Conservation (phyloP, 768 basidiomycete genomes). For the Suillus subalutaceus region DNA sequence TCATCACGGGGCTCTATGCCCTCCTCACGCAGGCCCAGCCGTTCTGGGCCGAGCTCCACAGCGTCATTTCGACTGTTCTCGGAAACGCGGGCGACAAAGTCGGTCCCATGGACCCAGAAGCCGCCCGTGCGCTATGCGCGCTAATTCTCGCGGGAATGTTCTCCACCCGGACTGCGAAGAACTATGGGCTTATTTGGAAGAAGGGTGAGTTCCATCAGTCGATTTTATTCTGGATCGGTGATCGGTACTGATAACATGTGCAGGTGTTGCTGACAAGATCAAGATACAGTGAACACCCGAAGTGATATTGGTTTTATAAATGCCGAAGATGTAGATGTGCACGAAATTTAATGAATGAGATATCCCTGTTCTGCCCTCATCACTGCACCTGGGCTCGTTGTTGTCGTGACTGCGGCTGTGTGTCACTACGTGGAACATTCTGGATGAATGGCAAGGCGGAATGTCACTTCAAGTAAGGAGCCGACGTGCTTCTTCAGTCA, state of each 20-base stretch:
- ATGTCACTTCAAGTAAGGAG: too few relatives aligned
- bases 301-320: background rate
- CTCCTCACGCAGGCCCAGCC: constrained; percentile 87
- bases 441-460: too few relatives aligned
- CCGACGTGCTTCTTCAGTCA: too few relatives aligned
- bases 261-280: constrained; percentile 28
- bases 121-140: constrained; percentile 74
- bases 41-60: constrained; percentile 69
- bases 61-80: constrained; percentile 48
- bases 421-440: too few relatives aligned
- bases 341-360: background rate
- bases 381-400: too few relatives aligned
- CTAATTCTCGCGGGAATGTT: constrained; percentile 66
- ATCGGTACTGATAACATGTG: background rate
- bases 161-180: constrained; percentile 63
- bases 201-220: constrained; percentile 18
- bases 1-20: constrained; percentile 77
- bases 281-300: constrained; percentile 23
- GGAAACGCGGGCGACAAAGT: constrained; percentile 39
- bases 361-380: background rate
- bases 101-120: constrained; percentile 60
- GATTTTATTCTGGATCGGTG: background rate
- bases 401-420: too few relatives aligned
- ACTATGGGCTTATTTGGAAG: constrained; percentile 44
- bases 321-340: background rate